Percentiles rank a stretch among this genome's conserved stretches.
Conservation (phyloP, 257 asterid genomes). For the Solanum ahanhuiri region DNA sequence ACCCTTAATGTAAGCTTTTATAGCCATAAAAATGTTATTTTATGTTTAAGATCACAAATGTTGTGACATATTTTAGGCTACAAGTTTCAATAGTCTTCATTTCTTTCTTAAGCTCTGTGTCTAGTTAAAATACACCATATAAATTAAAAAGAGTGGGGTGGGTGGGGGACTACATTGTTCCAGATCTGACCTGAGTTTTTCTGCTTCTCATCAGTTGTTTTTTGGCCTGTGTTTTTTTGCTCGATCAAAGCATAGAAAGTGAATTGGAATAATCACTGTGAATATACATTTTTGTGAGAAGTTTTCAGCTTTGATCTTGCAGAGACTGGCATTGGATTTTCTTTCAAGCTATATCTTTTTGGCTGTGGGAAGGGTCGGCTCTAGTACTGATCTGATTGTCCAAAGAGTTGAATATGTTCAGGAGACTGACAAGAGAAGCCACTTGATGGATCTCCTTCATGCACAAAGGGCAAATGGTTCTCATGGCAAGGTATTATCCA, state of each 20-base stretch:
- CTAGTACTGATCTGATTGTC: constrained; percentile 91
- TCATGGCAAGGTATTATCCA: constrained; percentile 57
- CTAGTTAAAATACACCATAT: background rate
- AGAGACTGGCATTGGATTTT: constrained; percentile 90
- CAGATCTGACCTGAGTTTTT: background rate
- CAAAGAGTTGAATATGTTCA: constrained; percentile 94
- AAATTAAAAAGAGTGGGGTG: background rate
- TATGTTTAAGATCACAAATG: background rate
- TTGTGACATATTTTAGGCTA: background rate
- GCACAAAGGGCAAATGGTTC: constrained; percentile 74
- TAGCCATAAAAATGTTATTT: background rate
- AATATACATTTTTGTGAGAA: constrained; percentile 4
- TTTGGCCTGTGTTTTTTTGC: background rate
- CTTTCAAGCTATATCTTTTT: constrained; percentile 63
- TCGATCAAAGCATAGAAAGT: background rate
- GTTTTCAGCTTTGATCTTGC: constrained; percentile 25
- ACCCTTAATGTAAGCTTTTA: background rate
- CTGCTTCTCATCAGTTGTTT: background rate
- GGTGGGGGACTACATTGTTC: background rate
- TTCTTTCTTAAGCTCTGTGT: background rate
- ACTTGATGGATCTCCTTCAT: constrained; percentile 95
- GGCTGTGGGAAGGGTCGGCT: constrained; percentile 99
- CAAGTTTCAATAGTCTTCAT: background rate
- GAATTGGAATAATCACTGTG: background rate
- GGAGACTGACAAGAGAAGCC: constrained; percentile 94